These are phyloP conservation scores for Saturnispora kantuleensis DNA, from an alignment of 805 yeast species.

Conservation along the genomic window DNA sequence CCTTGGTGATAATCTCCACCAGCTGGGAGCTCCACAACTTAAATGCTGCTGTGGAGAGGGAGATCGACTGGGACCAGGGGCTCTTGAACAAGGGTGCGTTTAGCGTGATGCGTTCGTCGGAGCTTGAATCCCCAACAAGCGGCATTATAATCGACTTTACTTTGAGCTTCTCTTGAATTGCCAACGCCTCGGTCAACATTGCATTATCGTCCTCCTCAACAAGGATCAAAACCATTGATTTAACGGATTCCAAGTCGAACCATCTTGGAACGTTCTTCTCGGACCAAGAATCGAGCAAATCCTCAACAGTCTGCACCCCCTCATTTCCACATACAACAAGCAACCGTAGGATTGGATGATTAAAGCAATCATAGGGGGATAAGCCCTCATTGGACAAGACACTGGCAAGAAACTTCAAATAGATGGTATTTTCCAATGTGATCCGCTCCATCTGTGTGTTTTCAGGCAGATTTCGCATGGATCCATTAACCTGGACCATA, in stretches of 20 bases:
- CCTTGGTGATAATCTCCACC: constrained; percentile 38
- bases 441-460: neutral
- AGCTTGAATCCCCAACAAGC: neutral
- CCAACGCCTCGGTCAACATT: constrained; percentile 31
- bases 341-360: constrained; percentile 75
- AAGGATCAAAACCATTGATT: constrained; percentile 42
- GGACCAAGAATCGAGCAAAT: constrained; percentile 44
- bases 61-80: neutral
- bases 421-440: constrained; percentile 36
- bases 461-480: neutral
- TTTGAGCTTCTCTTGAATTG: constrained; percentile 25
- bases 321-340: constrained; percentile 54
- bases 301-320: constrained; percentile 45
- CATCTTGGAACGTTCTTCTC: constrained; percentile 44
- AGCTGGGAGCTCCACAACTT: constrained; percentile 29
- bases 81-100: constrained; percentile 24
- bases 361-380: constrained; percentile 74
- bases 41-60: constrained; percentile 15
- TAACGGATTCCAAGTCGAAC: constrained; percentile 53
- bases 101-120: constrained; percentile 9
- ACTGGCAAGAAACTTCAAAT: constrained; percentile 47
- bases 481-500: neutral
- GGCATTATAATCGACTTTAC: constrained; percentile 10
- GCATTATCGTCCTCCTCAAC: constrained; percentile 37
- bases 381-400: constrained; percentile 49